These are phyloP conservation scores for Beta vulgaris DNA, from an alignment of 148 eudicot species.

Conservation along the genomic window DNA sequence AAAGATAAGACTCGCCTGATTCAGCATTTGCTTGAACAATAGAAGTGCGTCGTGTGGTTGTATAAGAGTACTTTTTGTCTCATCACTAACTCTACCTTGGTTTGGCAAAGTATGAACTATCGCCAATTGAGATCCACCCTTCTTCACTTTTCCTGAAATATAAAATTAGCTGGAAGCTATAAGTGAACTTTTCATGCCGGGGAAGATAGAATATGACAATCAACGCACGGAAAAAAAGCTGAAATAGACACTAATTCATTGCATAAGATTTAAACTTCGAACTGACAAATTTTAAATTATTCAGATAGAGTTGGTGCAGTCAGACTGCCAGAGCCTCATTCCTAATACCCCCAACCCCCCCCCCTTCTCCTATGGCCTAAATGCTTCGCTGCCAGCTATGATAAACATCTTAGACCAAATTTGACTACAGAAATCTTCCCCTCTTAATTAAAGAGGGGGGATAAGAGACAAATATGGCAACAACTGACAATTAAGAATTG, in stretches of 20 bases:
- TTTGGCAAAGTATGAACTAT: conserved; percentile 52
- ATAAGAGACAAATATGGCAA: too few species aligned
- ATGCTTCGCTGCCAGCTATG: too few species aligned
- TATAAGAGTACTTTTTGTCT: conserved; percentile 34
- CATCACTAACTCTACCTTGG: conserved; percentile 34
- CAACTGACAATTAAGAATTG: too few species aligned
- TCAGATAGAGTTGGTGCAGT: too few species aligned
- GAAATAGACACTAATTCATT: neutral
- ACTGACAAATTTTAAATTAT: too few species aligned
- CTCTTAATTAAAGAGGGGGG: too few species aligned
- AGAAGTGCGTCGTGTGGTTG: conserved; percentile 52
- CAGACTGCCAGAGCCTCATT: too few species aligned
- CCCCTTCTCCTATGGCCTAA: too few species aligned
- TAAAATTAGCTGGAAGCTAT: conserved; percentile 1
- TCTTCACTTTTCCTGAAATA: conserved; percentile 68
- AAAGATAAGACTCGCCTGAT: conserved; percentile 47
- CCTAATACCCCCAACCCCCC: too few species aligned
- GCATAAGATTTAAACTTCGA: neutral
- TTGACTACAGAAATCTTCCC: too few species aligned
- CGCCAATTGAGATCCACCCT: conserved; percentile 42
- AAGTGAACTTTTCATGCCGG: neutral
- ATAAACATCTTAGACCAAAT: too few species aligned
- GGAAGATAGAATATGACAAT: neutral
- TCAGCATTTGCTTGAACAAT: conserved; percentile 67
- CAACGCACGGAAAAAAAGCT: neutral